These are phyloP conservation scores for Heliamphora ciliata DNA, from an alignment of 179 eudicot genomes.

Conservation along the genomic window DNA sequence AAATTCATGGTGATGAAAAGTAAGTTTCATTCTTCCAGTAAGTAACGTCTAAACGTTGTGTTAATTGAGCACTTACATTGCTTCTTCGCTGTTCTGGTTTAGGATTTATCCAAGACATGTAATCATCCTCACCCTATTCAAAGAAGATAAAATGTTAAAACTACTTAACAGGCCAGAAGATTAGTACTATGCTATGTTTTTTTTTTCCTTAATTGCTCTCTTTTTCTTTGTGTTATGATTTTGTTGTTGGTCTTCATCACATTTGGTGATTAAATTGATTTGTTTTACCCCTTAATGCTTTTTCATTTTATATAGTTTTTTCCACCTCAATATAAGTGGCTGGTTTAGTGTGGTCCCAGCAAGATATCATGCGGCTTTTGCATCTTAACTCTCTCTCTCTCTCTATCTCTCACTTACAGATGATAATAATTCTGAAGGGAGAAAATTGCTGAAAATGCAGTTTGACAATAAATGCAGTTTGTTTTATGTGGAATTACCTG, in stretches of 20 bases:
- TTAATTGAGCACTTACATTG: neutral
- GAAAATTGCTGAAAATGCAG: conserved; percentile 38
- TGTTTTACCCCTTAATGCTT: neutral
- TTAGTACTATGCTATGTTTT: neutral
- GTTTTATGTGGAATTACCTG: conserved; percentile 89
- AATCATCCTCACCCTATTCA: neutral
- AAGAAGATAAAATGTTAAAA: conserved; percentile 1
- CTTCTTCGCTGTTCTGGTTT: conserved; percentile 3
- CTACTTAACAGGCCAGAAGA: neutral
- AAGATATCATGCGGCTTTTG: conserved; percentile 1
- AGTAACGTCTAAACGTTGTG: neutral
- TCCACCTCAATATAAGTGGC: neutral
- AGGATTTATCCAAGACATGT: neutral
- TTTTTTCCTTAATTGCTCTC: neutral
- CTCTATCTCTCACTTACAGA: conserved; percentile 30
- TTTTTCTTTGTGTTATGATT: neutral
- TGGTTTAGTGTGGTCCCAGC: neutral
- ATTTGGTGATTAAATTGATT: conserved; percentile 6
- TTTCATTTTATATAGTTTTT: neutral
- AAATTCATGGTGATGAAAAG: conserved; percentile 54
- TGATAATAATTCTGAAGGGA: conserved; percentile 45
- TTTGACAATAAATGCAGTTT: conserved; percentile 56
- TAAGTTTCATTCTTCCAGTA: conserved; percentile 24
- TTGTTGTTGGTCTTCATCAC: neutral
- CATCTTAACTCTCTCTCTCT: neutral